These are phyloP conservation scores for Actinomucor elegans DNA, from an alignment of 371 early-diverging fungal genomes.

Conservation along the genomic window DNA sequence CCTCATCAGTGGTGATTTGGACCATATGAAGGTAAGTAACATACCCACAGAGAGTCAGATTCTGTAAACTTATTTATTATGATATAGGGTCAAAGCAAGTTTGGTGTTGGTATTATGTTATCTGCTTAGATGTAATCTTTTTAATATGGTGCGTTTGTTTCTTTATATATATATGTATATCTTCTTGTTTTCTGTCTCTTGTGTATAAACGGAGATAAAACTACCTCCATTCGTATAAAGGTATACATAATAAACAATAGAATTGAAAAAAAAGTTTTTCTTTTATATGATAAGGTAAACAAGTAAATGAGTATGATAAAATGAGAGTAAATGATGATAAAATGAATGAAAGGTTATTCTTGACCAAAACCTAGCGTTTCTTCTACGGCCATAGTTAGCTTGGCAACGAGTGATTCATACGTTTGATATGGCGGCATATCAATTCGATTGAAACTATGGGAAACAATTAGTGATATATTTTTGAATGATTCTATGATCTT, in stretches of 20 bases:
- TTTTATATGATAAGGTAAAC: neutral
- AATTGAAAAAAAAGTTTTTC: constrained; percentile 5
- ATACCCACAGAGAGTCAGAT: too few species aligned
- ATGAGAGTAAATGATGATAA: neutral
- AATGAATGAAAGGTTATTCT: constrained; percentile 42
- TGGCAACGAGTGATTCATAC: constrained; percentile 69
- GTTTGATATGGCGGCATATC: constrained; percentile 92
- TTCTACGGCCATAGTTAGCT: constrained; percentile 91
- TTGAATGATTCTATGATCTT: constrained; percentile 14
- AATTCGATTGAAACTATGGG: constrained; percentile 92
- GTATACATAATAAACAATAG: too few species aligned
- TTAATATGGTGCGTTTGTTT: constrained; percentile 1
- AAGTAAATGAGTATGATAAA: neutral
- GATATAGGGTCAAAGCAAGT: constrained; percentile 71
- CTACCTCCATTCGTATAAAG: too few species aligned
- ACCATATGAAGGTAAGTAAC: constrained; percentile 82
- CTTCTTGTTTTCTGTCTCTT: neutral
- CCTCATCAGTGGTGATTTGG: constrained; percentile 91
- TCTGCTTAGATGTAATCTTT: constrained; percentile 58
- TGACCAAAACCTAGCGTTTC: constrained; percentile 88
- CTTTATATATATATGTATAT: neutral
- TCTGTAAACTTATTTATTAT: too few species aligned
- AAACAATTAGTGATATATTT: neutral
- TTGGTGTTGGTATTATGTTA: constrained; percentile 79
- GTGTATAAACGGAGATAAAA: too few species aligned